phyloP scores from a whole-genome alignment of 2,329 filamentous ascomycete genomes.

The Pseudocercospora fuligena region DNA sequence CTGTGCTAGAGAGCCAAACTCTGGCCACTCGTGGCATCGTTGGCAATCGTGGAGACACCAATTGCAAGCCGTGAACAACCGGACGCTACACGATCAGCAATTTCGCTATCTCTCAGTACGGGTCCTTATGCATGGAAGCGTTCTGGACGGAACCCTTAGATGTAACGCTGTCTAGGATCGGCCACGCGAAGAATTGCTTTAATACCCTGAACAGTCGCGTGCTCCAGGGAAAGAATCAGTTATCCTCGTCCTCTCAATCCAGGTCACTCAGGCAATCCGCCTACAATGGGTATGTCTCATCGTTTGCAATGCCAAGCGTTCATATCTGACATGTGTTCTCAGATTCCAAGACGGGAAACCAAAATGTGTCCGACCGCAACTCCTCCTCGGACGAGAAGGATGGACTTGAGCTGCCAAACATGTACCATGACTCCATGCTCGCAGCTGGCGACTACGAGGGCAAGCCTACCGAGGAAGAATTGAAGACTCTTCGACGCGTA shows the following conservation, averaged over 20 bases:
- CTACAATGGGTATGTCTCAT: slow-evolving; percentile 1
- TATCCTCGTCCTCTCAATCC: not conserved
- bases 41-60: not conserved
- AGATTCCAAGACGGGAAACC: slow-evolving; percentile 7
- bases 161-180: slow-evolving; percentile 7
- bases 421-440: slow-evolving; percentile 22
- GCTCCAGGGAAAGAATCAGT: not conserved
- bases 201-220: not conserved
- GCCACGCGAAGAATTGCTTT: not conserved
- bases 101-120: slow-evolving; percentile 2
- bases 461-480: slow-evolving; percentile 50
- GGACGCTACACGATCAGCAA: not conserved
- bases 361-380: slow-evolving; percentile 9
- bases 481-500: slow-evolving; percentile 49
- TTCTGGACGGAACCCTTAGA: slow-evolving; percentile 4
- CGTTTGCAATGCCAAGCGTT: not conserved
- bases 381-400: slow-evolving; percentile 20
- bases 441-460: slow-evolving; percentile 27
- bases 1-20: not conserved
- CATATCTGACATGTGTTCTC: not conserved
- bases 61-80: not conserved
- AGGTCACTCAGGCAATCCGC: not conserved
- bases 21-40: slow-evolving; percentile 5
- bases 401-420: slow-evolving; percentile 13
- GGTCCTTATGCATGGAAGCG: not conserved